Evolutionary conservation across 176 grass and related monocot species (phyloP), one percentile per base, ranked within the genome.

Genomic region (Lolium rigidum): DNA sequence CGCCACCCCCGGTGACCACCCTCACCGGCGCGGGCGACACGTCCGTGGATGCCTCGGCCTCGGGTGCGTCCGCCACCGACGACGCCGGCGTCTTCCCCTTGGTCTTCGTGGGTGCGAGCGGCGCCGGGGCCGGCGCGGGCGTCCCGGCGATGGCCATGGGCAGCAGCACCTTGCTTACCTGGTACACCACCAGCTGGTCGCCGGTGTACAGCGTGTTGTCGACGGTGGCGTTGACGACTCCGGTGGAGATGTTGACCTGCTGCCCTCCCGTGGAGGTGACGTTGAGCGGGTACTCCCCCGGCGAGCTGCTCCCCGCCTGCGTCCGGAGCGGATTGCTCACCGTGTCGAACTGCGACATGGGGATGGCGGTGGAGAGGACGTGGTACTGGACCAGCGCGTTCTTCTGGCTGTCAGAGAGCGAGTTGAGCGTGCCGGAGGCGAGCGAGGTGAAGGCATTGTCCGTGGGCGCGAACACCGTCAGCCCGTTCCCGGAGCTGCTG

Each of bases 381-480:
- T 99, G 97, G 91, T 83, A 99, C 83, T 99, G 97, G 9, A 99
- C 24, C 4, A 99, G 90, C 71, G 94, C 22, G 56, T 93, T 95
- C 86, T 99, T 99, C 41, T 96, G 52, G 86, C 92, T 88, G 76
- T 96, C 97, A 1, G 79, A 85, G 3, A 99, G 94, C 51, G 92
- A 91, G 89, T 99, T 99, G 48, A 99, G 92, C 41, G 97, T 87
- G 35, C 97, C 97, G 1, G 97, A 61, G 6, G 87, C 55, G 20
- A 99, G 94, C 51, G 86, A 89, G 35, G 84, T 84, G 94, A 99
- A 99, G 65, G 97, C 92, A 76, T 99, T 99, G 94, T 99, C 97
- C 0, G 97, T 91, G 7, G 97, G 97, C 38, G 97, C 92, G 43
- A 99, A 97, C 47, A 99, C 76, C 70, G 97, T 99, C 17, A 99